Base-by-base conservation (phyloP, 129 eudicot species). In the Calendula officinalis region DNA sequence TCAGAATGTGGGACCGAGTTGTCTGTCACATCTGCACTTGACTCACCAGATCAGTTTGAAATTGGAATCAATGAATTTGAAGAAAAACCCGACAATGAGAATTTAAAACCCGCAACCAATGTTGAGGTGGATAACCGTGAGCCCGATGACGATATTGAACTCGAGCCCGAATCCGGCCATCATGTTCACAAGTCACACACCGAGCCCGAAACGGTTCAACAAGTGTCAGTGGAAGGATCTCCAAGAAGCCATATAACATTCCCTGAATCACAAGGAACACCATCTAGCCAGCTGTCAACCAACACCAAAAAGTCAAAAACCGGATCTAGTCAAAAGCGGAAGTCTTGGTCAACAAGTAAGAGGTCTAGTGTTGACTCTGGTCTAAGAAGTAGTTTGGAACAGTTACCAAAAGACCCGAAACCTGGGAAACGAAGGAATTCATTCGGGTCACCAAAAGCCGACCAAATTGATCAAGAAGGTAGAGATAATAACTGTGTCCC, bases 1-100 rank as follows among this genome's bases (percentile, higher is more conserved):
- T 91, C 98, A 5, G 96, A 91, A 48, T 80, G 84, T 81, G 98
- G 96, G 38, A 91, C 98, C 4, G 98, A 85, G 76, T 80, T 91
- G 42, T 91, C 98, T 13, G 70, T 88, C 56, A 64, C 95, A 58
- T 91, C 96, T 8, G 83, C 96, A 58, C 94, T 91, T 8, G 96
- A 87, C 80, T 87, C 98, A 14, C 91, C 95, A 33, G 88, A 84
- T 48, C 78, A 69, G 52, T 81, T 67, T 11, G 90, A 78, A 14
- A 51, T 45, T 50, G 88, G 57, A 75, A 79, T 51, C 56, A 77
- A 51, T 52, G 71, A 81, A 43, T 7, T 32, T 32, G 81, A 75
- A 65, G 78, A 52, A 37, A 78, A 82, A 65, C 17, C 22, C 7
- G 27, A 53, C 7, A 64, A 9, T 8, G 75, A 60, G 60, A 40